phyloP scores from a whole-genome alignment of 192 early-diverging fungal species.

The Mortierella hygrophila region DNA sequence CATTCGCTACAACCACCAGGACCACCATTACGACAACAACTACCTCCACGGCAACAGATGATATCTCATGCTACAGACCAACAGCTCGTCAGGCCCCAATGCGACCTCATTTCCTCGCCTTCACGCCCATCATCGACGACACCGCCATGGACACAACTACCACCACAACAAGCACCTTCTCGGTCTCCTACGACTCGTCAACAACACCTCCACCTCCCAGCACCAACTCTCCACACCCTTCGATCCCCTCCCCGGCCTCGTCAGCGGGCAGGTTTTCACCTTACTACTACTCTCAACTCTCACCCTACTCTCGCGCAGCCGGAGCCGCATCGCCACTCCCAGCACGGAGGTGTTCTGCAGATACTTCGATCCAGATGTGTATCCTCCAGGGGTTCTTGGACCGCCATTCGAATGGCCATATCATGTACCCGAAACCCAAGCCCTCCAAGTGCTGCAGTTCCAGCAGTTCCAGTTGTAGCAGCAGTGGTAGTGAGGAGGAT shows the following conservation, averaged over 20 bases:
- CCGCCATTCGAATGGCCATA: not conserved
- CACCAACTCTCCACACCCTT: not conserved
- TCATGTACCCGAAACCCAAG: constrained; percentile 4
- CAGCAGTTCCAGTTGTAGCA: not conserved
- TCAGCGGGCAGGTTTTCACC: not conserved
- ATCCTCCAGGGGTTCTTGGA: not conserved
- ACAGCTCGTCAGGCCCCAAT: not conserved
- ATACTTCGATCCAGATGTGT: not conserved
- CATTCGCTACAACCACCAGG: not conserved
- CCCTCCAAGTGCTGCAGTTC: not conserved
- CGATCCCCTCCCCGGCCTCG: not conserved
- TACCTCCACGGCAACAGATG: not conserved
- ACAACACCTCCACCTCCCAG: not conserved
- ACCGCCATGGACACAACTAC: not conserved
- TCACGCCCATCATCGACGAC: not conserved
- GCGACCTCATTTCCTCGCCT: not conserved
- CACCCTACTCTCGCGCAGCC: not conserved
- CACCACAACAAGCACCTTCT: not conserved
- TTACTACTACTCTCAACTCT: not conserved
- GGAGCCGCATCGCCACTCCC: not conserved
- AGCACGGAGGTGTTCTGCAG: not conserved
- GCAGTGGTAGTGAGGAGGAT: not conserved
- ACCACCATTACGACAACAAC: not conserved
- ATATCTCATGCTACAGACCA: not conserved
- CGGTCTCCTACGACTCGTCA: not conserved